A percentile compares a stretch with the other conserved stretches of the same genome.
phyloP scores from a whole-genome alignment of 83 land plant species.

The Picea engelmannii region DNA sequence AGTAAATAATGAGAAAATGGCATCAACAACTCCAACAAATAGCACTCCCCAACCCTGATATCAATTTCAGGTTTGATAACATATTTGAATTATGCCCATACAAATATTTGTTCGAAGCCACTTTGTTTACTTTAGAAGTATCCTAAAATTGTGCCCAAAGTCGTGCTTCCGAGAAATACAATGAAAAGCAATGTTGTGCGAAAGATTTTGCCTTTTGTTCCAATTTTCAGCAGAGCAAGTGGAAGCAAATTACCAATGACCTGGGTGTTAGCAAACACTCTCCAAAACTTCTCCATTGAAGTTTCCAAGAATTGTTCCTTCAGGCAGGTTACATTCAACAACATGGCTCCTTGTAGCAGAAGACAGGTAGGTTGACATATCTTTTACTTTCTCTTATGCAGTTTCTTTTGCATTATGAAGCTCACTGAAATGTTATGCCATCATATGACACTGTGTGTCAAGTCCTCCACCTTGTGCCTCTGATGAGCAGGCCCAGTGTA shows the following conservation, averaged over 20 bases:
- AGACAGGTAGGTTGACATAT: conserved; percentile 64
- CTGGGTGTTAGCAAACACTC: conserved; percentile 71
- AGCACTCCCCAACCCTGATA: conserved; percentile 16
- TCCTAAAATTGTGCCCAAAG: no score
- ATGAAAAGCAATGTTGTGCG: conserved; percentile 35
- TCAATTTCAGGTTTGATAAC: no score
- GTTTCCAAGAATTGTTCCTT: conserved; percentile 74
- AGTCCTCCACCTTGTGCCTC: no score
- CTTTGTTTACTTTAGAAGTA: no score
- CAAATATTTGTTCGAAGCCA: no score
- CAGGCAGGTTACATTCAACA: conserved; percentile 51
- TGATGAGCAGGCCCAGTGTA: no score
- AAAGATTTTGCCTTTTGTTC: conserved; percentile 39
- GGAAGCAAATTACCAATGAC: conserved; percentile 79
- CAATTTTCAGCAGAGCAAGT: conserved; percentile 14
- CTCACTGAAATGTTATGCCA: no score
- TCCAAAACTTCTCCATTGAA: conserved; percentile 96
- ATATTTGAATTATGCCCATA: no score
- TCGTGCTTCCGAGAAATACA: no score
- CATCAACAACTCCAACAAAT: conserved; percentile 59
- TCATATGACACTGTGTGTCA: no score
- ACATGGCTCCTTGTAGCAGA: conserved; percentile 81
- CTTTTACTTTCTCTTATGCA: no score
- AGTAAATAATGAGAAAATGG: conserved; percentile 12
- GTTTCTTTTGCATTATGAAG: no score